phyloP scores from a whole-genome alignment of 139 green algal species.

The Volvox africanus region DNA sequence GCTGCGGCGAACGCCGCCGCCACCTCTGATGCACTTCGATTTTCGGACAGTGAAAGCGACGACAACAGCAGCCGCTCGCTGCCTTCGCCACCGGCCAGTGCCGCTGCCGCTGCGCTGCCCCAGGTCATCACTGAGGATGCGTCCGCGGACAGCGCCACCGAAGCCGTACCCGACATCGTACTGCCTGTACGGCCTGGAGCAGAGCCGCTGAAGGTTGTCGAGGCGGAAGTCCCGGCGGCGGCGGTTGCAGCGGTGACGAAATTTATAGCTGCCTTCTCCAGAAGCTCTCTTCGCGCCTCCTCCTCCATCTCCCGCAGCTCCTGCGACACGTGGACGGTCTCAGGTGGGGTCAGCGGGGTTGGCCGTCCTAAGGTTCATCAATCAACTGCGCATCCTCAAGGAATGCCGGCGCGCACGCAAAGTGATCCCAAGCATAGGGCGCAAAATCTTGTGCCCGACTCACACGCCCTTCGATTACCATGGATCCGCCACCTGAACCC shows the following conservation, averaged over 20 bases:
- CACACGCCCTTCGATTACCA: too few species aligned
- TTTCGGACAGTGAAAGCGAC: too few species aligned
- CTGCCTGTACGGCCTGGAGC: neutral
- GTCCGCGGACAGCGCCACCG: neutral
- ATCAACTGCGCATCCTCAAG: too few species aligned
- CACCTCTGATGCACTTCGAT: neutral
- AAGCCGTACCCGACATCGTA: neutral
- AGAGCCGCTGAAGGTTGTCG: neutral
- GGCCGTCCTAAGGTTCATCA: too few species aligned
- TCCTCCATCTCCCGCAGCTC: conserved; percentile 25
- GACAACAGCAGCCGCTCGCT: neutral
- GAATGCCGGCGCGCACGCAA: too few species aligned
- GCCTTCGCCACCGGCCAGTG: neutral
- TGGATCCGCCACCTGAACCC: too few species aligned
- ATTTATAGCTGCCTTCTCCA: conserved; percentile 24
- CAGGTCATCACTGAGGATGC: neutral
- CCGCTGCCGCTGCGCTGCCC: neutral
- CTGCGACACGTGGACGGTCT: neutral
- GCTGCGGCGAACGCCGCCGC: conserved; percentile 25
- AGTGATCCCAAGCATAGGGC: too few species aligned
- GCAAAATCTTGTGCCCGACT: too few species aligned
- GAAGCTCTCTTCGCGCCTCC: conserved; percentile 28
- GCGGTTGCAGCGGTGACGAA: neutral
- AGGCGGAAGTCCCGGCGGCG: neutral
- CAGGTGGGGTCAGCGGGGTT: too few species aligned